Evolutionary conservation across 768 basidiomycete species (phyloP).

Genomic region (Solioccasus polychromus): DNA sequence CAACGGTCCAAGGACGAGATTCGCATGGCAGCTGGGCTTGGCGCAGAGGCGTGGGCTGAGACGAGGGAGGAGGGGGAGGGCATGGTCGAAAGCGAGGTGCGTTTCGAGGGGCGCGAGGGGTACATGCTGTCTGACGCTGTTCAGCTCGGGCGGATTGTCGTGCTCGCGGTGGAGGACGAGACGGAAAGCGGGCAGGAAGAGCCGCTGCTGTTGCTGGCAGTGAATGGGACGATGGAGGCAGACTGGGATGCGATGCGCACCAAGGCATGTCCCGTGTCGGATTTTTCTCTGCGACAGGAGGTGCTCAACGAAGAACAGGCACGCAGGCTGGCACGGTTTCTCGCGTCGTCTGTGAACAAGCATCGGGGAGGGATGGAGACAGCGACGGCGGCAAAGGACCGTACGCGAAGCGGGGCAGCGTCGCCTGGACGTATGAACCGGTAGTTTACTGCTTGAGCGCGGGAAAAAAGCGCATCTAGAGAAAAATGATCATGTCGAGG

Average conservation of each 20-base stretch:
- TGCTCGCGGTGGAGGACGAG: constrained; percentile 56
- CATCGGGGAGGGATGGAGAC: constrained; percentile 30
- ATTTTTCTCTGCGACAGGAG: not conserved
- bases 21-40: constrained; percentile 67
- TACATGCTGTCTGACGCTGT: too few species aligned
- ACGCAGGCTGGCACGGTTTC: constrained; percentile 29
- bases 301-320: constrained; percentile 21
- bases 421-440: constrained; percentile 25
- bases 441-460: constrained; percentile 8
- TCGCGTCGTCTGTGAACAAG: constrained; percentile 38
- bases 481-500: constrained; percentile 7
- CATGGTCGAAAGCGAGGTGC: constrained; percentile 78
- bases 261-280: constrained; percentile 52
- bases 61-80: constrained; percentile 51
- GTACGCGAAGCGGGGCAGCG: constrained; percentile 28
- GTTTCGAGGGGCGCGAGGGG: constrained; percentile 9
- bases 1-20: constrained; percentile 67
- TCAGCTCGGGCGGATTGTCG: constrained; percentile 70
- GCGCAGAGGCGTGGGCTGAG: constrained; percentile 77
- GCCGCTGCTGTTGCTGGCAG: constrained; percentile 67
- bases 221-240: constrained; percentile 58
- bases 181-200: constrained; percentile 17
- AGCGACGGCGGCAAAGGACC: constrained; percentile 17
- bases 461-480: constrained; percentile 19
- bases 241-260: constrained; percentile 65